Evolutionary conservation across 176 grass and related monocot species (phyloP).

Genomic region (Raddia guianensis): DNA sequence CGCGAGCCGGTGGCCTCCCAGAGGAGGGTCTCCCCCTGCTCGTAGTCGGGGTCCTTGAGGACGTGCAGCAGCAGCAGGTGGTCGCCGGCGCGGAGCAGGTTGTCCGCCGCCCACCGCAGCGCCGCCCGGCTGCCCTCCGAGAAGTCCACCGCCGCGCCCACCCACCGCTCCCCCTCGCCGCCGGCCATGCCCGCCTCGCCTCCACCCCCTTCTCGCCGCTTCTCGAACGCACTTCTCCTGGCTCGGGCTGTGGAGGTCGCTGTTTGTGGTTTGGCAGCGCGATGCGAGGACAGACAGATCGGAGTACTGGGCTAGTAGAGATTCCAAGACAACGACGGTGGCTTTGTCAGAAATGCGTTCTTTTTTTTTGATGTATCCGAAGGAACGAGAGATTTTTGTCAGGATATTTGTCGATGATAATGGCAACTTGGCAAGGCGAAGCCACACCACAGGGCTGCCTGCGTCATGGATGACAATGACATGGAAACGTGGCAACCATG

Average conservation of each 20-base stretch:
- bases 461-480: not conserved
- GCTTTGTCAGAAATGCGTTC: too few species aligned
- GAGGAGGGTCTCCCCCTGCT: conserved; percentile 74
- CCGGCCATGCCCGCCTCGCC: conserved; percentile 30
- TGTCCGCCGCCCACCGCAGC: conserved; percentile 71
- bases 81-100: conserved; percentile 71
- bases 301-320: too few species aligned
- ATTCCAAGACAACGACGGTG: not conserved
- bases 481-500: not conserved
- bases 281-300: too few species aligned
- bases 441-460: not conserved
- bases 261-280: not conserved
- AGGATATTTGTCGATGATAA: not conserved
- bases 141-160: conserved; percentile 74
- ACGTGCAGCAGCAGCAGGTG: conserved; percentile 65
- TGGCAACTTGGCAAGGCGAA: too few species aligned
- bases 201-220: not conserved
- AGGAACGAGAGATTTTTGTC: not conserved
- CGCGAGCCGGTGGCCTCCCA: conserved; percentile 77
- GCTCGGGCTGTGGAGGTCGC: not conserved
- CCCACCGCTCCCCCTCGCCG: conserved; percentile 47
- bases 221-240: not conserved
- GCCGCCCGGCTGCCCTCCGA: conserved; percentile 66
- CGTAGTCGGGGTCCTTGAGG: conserved; percentile 69
- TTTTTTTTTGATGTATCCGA: too few species aligned